phyloP scores from a whole-genome alignment of 169 alveolate species.

The Plasmodium berghei region DNA sequence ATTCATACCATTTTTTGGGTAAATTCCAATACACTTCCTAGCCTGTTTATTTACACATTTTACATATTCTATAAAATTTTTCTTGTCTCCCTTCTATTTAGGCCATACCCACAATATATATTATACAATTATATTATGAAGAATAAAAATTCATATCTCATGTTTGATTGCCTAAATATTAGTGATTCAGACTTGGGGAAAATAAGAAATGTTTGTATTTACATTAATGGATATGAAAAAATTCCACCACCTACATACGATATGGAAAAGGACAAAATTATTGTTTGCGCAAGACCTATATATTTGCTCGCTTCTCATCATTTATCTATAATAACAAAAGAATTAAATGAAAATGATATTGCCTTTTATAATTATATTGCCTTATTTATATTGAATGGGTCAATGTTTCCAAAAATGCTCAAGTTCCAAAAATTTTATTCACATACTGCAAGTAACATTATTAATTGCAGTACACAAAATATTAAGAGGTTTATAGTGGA shows the following conservation, averaged over 20 bases:
- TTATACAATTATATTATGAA: slow-evolving; percentile 66
- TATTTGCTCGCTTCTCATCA: slow-evolving; percentile 65
- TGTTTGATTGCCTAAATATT: slow-evolving; percentile 65
- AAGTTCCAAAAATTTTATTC: slow-evolving; percentile 38
- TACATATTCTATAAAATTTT: too few relatives aligned
- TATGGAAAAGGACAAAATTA: slow-evolving; percentile 50
- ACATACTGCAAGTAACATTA: slow-evolving; percentile 46
- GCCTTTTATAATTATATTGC: slow-evolving; percentile 63
- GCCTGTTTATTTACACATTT: too few relatives aligned
- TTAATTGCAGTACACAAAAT: slow-evolving; percentile 31
- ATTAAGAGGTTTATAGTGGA: slow-evolving; percentile 37
- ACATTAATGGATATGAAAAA: slow-evolving; percentile 59
- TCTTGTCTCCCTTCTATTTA: not conserved
- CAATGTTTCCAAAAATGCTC: slow-evolving; percentile 67
- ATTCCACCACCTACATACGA: slow-evolving; percentile 71
- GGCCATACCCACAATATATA: slow-evolving; percentile 67
- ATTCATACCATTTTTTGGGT: too few relatives aligned
- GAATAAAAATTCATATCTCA: slow-evolving; percentile 62
- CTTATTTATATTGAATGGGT: slow-evolving; percentile 67
- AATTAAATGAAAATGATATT: slow-evolving; percentile 66
- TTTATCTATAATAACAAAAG: slow-evolving; percentile 37
- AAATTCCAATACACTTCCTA: too few relatives aligned
- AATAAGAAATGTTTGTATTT: slow-evolving; percentile 64
- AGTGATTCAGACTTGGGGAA: slow-evolving; percentile 69
- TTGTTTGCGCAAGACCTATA: slow-evolving; percentile 50